Percentiles rank a stretch among this genome's conserved stretches.
These are phyloP conservation scores for Globisporangium canariense DNA, from an alignment of 352 stramenopile species.

Conservation along the genomic window DNA sequence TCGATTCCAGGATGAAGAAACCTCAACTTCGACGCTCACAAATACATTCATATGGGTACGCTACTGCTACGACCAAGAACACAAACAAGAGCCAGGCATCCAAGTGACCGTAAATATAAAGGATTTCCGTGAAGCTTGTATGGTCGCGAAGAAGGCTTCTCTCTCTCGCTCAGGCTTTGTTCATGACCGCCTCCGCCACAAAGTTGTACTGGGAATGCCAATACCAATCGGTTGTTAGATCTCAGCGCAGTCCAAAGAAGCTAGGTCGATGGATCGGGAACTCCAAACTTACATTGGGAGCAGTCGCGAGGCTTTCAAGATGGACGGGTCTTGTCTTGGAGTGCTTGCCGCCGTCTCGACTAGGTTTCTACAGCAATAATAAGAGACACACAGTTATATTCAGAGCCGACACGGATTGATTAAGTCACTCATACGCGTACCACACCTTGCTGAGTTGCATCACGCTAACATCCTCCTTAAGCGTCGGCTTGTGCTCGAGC, in stretches of 20 bases:
- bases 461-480: constrained; percentile 51
- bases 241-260: not conserved
- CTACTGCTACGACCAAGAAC: too few relatives aligned
- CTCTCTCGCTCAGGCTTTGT: not conserved
- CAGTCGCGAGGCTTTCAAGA: constrained; percentile 48
- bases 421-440: too few relatives aligned
- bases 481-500: constrained; percentile 61
- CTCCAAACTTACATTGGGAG: constrained; percentile 27
- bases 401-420: too few relatives aligned
- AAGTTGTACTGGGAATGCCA: not conserved
- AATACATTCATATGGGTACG: too few relatives aligned
- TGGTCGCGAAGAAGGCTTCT: not conserved
- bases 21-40: too few relatives aligned
- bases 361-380: constrained; percentile 27
- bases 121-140: too few relatives aligned
- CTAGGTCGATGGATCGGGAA: not conserved
- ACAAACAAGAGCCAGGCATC: not conserved
- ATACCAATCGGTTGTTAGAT: too few relatives aligned
- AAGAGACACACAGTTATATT: too few relatives aligned
- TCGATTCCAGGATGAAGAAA: too few relatives aligned
- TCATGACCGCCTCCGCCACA: not conserved
- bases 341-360: constrained; percentile 47
- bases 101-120: not conserved
- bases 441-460: constrained; percentile 57
- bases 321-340: constrained; percentile 47